Conservation (phyloP, 441 rosid species). For the Bocquillonia castaneifolia region DNA sequence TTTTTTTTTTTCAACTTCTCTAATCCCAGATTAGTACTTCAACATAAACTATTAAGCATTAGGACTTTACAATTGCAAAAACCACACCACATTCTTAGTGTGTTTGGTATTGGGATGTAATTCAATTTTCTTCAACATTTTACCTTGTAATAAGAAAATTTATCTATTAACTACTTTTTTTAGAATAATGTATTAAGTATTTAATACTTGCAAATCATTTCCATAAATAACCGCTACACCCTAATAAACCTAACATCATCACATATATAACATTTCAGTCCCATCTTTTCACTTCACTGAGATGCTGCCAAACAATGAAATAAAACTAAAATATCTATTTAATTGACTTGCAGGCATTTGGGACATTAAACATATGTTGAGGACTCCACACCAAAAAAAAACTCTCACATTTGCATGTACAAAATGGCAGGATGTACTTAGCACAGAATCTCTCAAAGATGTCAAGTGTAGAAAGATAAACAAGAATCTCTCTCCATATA, state of each 20-base stretch:
- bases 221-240: neutral
- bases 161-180: neutral
- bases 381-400: neutral
- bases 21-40: no score
- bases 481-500: constrained; percentile 26
- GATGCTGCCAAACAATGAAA: neutral
- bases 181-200: neutral
- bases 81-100: neutral
- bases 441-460: constrained; percentile 2
- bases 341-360: neutral
- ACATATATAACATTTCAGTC: neutral
- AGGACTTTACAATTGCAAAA: no score
- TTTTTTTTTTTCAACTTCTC: no score
- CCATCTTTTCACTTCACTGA: neutral
- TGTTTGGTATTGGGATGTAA: neutral
- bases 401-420: neutral
- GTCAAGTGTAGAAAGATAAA: neutral
- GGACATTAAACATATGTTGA: neutral
- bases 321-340: neutral
- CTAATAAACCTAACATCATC: neutral
- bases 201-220: no score
- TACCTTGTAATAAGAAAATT: constrained; percentile 1
- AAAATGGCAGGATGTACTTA: neutral
- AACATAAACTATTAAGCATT: no score
- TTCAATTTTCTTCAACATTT: neutral